A percentile compares a stretch with the other conserved stretches of the same genome.
Conservation (phyloP, 2,329 filamentous ascomycete genomes). For the Alternaria novae-zelandiae region DNA sequence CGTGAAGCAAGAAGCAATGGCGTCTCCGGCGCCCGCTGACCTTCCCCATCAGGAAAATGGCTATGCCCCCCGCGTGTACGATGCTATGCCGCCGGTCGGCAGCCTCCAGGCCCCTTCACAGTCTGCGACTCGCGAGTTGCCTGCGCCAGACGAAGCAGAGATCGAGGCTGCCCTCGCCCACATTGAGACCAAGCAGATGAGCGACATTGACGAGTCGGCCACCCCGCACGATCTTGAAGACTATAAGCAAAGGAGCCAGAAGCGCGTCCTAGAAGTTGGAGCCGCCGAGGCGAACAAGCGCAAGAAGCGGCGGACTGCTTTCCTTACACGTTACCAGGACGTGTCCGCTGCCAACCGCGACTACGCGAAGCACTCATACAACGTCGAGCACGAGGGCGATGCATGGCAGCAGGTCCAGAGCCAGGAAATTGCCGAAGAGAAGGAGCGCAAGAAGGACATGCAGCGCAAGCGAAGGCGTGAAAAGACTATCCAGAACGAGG, state of each 20-base stretch:
- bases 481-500: constrained; percentile 89
- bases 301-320: constrained; percentile 67
- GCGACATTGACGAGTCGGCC: constrained; percentile 62
- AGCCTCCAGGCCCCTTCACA: constrained; percentile 22
- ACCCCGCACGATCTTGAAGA: constrained; percentile 60
- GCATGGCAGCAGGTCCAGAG: constrained; percentile 87
- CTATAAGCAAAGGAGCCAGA: constrained; percentile 63
- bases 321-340: constrained; percentile 62
- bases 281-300: constrained; percentile 68
- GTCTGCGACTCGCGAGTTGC: constrained; percentile 35
- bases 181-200: constrained; percentile 63
- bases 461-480: constrained; percentile 94
- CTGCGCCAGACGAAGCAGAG: constrained; percentile 63
- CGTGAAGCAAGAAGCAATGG: constrained; percentile 44
- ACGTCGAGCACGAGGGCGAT: constrained; percentile 76
- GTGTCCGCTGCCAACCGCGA: constrained; percentile 72
- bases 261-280: constrained; percentile 72
- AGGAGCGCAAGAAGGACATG: constrained; percentile 99
- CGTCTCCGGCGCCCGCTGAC: constrained; percentile 39
- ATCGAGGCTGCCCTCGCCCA: constrained; percentile 70
- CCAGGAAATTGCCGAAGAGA: constrained; percentile 89
- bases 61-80: constrained; percentile 27
- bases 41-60: constrained; percentile 27
- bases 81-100: constrained; percentile 30
- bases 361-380: constrained; percentile 76